Percentiles rank a stretch among this genome's conserved stretches.
Evolutionary conservation across 1,284 basidiomycete species (phyloP).

Genomic region (Marasmius sp.): DNA sequence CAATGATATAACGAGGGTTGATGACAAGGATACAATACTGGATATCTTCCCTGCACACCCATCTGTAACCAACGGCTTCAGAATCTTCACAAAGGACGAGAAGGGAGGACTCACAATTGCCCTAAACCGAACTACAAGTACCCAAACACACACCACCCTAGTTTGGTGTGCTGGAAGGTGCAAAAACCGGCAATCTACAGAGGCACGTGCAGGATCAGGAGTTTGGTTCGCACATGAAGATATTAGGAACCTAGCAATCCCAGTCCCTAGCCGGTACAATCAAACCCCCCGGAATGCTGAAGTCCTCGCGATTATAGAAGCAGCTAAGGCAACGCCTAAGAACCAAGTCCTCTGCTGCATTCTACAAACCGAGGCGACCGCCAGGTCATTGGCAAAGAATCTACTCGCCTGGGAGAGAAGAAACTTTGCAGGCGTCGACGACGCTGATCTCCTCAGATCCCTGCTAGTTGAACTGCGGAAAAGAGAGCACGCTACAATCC

Average conservation of each 20-base stretch:
- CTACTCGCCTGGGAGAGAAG: neutral
- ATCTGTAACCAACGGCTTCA: slow-evolving; percentile 3
- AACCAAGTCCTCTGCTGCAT: neutral
- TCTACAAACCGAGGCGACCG: neutral
- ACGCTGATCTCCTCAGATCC: neutral
- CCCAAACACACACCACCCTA: too few relatives aligned
- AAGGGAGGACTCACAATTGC: neutral
- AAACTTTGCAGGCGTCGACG: neutral
- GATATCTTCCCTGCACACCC: too few relatives aligned
- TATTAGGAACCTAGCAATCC: neutral
- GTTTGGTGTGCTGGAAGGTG: neutral
- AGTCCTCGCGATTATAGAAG: neutral
- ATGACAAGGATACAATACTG: neutral
- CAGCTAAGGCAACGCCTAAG: neutral
- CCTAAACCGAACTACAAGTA: neutral
- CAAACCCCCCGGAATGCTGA: neutral
- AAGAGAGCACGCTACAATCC: neutral
- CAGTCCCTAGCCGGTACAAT: neutral
- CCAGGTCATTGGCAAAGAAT: neutral
- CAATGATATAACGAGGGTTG: neutral
- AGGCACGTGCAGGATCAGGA: neutral
- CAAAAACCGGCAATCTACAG: neutral
- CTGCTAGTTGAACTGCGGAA: neutral
- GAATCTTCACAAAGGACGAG: slow-evolving; percentile 5
- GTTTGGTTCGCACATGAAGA: neutral